Base-by-base conservation (phyloP, 768 basidiomycete species). In the Hysterangium stoloniferum region DNA sequence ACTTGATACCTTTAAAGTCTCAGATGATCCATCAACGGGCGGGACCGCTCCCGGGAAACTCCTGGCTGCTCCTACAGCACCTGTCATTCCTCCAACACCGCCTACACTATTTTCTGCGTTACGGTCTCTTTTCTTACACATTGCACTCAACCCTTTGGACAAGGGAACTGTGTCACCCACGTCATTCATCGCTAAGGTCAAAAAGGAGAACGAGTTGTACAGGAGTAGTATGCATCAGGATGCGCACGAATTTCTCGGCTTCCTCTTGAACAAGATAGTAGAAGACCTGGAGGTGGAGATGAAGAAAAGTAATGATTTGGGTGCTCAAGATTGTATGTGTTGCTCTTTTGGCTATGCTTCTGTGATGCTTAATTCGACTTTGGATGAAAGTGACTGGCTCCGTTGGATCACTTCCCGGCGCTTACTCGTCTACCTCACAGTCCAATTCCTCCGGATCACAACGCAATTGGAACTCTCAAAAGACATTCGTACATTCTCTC, bases 171-270 rank as follows among this genome's bases (percentile, higher is more conserved):
- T 97, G 35, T 78, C 91, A 1, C 96, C 96, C 1, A 80, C 84
- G 51, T 86, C 86, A 20, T 89, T 99, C 66, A 85, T 99, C 63
- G 84, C 91, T 61, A 95, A 95, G 63, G 77, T 98, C 59, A 90
- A 89, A 67, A 82, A 92, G 61, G 74, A 90, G 59, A 98, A 98
- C 66, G 90, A 92, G 59, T 73, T 84, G 40, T 99, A 97, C 62
- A 77, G 91, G 42, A 83, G 83, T 32, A 84, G 87, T 13, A 86
- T 87, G 78, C 96, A 99, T 64, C 96, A 99, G 64, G 96, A 99
- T 64, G 96, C 96, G 2, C 96, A 98, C 68, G 96, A 99, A 67
- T 98, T 99, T 66, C 73, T 97, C 35, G 96, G 94, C 64, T 97
- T 86, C 67, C 70, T 97, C 24, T 70, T 99, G 48, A 99, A 99